Conservation (phyloP, 116 monocot genomes). For the Iris pallida region DNA sequence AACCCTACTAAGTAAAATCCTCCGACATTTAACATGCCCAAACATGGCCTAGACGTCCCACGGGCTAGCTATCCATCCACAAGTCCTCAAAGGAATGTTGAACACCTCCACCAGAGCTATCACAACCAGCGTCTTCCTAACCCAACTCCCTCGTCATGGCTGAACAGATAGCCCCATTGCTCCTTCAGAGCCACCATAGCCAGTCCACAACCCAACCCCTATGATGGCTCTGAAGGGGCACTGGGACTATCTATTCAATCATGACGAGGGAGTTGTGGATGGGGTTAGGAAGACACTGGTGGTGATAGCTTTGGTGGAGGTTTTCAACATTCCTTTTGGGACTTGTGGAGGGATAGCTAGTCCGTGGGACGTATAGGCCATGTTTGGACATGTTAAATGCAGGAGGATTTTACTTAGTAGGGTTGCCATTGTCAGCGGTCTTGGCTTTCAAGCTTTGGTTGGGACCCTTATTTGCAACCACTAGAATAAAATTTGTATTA, state of each 20-base stretch:
- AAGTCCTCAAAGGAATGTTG: too few species aligned
- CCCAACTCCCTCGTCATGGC: too few species aligned
- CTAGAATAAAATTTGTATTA: too few species aligned
- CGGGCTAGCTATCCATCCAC: too few species aligned
- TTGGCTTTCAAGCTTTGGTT: conserved; percentile 18
- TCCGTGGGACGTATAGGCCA: conserved; percentile 32
- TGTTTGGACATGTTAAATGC: conserved; percentile 34
- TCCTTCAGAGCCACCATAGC: too few species aligned
- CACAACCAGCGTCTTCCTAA: too few species aligned
- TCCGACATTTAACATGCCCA: too few species aligned
- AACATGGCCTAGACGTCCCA: too few species aligned
- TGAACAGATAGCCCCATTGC: too few species aligned
- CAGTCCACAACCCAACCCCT: conserved; percentile 1
- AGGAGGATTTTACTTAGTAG: conserved; percentile 40
- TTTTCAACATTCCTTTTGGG: conserved; percentile 34
- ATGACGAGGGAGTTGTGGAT: conserved; percentile 17
- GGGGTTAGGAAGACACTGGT: conserved; percentile 24
- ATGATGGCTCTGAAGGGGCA: conserved; percentile 16
- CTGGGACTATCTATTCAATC: conserved; percentile 31
- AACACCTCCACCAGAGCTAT: too few species aligned
- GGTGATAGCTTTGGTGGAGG: conserved; percentile 37
- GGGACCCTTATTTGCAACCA: too few species aligned
- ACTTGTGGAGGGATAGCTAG: conserved; percentile 39
- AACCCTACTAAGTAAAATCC: too few species aligned
- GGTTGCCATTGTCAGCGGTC: conserved; percentile 22